A percentile compares a stretch with the other conserved stretches of the same genome.
Conservation (phyloP, 2,329 filamentous ascomycete genomes). For the Orbilia oligospora region DNA sequence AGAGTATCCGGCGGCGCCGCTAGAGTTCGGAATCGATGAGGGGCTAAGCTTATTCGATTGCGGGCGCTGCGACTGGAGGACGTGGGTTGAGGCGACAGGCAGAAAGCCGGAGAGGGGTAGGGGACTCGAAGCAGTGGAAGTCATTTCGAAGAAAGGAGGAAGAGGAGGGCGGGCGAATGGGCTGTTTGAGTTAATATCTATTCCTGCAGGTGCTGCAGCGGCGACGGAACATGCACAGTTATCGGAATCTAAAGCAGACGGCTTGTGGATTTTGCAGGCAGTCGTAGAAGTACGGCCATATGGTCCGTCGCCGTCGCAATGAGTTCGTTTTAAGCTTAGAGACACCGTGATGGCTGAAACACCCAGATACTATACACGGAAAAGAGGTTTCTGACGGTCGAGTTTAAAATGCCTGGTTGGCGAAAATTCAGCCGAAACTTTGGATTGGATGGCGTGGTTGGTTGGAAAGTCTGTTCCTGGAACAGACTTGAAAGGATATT, state of each 20-base stretch:
- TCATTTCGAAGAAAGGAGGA: slow-evolving; percentile 41
- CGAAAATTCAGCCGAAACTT: slow-evolving; percentile 43
- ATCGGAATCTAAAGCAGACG: slow-evolving; percentile 25
- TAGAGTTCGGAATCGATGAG: slow-evolving; percentile 11
- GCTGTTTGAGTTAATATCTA: slow-evolving; percentile 29
- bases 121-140: slow-evolving; percentile 40
- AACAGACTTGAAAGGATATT: slow-evolving; percentile 23
- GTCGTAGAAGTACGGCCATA: slow-evolving; percentile 56
- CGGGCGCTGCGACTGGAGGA: slow-evolving; percentile 44
- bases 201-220: slow-evolving; percentile 24
- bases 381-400: slow-evolving; percentile 3
- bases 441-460: slow-evolving; percentile 32
- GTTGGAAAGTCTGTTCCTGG: slow-evolving; percentile 36
- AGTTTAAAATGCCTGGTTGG: slow-evolving; percentile 2
- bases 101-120: slow-evolving; percentile 43
- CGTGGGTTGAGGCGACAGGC: slow-evolving; percentile 51
- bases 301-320: slow-evolving; percentile 60
- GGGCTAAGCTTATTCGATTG: slow-evolving; percentile 9
- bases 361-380: slow-evolving; percentile 36
- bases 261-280: slow-evolving; percentile 55
- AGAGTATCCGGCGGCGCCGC: slow-evolving; percentile 27
- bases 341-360: slow-evolving; percentile 60
- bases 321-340: slow-evolving; percentile 61
- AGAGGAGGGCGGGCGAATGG: slow-evolving; percentile 1
- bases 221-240: slow-evolving; percentile 38